Evolutionary conservation across 177 flowering plant species (phyloP), one percentile per base, ranked within the genome.

Genomic region (Telopea speciosissima): DNA sequence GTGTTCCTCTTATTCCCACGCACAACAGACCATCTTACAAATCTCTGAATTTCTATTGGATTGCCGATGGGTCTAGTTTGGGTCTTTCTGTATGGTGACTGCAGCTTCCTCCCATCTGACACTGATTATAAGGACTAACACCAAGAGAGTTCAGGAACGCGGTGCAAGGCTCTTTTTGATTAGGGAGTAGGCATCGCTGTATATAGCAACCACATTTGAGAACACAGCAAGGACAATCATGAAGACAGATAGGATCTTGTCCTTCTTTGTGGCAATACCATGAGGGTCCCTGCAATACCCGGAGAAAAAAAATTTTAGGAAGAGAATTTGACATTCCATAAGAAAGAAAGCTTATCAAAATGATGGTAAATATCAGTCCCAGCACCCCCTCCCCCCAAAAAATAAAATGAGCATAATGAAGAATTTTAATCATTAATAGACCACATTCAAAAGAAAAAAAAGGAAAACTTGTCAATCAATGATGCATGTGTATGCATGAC

Each of bases 171-270:
- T 83, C 78, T 82, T 94, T 86, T 92, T 88, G 76, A 90, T 78
- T 80, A 95, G 74, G 14, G 93, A 91, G 72, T 86, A 84, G 23
- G 97, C 94, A 84, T 95, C 96, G 70, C 97, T 89, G 69, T 92
- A 95, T 62, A 95, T 89, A 25, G 99, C 99, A 73, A 95, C 84
- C 80, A 79, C 5, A 60, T 91, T 95, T 24, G 97, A 88, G 74
- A 91, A 84, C 45, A 90, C 94, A 49, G 99, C 97, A 64, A 95
- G 87, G 25, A 87, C 87, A 59, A 95, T 89, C 97, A 94, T 94
- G 83, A 90, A 81, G 16, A 90, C 66, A 25, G 84, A 67, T 62
- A 95, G 71, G 66, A 82, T 71, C 82, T 85, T 95, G 87, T 95
- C 97, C 81, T 74, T 90, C 81, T 77, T 87, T 44, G 93, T 92